Conservation (phyloP, 2,329 filamentous ascomycete species). For the Elsinoe perseae region DNA sequence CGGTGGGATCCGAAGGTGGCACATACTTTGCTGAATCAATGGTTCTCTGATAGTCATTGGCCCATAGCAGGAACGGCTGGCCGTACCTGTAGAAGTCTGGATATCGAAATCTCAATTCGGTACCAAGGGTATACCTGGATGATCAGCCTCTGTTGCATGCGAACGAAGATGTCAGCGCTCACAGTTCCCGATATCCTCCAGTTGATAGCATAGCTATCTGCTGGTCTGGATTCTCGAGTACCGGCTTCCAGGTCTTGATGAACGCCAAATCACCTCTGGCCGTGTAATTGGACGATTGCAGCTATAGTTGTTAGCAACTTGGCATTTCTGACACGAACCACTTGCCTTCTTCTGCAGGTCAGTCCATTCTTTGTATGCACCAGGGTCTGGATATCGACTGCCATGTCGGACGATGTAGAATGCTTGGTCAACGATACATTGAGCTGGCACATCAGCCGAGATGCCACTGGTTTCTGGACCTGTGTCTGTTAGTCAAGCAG, state of each 20-base stretch:
- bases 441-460: slow-evolving; percentile 46
- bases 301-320: slow-evolving; percentile 30
- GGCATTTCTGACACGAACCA: slow-evolving; percentile 13
- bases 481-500: slow-evolving; percentile 21
- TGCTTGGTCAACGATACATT: slow-evolving; percentile 53
- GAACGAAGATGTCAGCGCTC: slow-evolving; percentile 44
- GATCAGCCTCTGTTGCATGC: background rate
- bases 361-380: slow-evolving; percentile 52
- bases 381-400: slow-evolving; percentile 54
- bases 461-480: slow-evolving; percentile 52
- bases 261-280: slow-evolving; percentile 49
- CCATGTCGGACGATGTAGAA: slow-evolving; percentile 56
- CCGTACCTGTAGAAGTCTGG: slow-evolving; percentile 44
- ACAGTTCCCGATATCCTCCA: slow-evolving; percentile 56
- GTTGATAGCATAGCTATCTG: slow-evolving; percentile 54
- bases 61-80: slow-evolving; percentile 52
- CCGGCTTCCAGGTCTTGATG: slow-evolving; percentile 51
- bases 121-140: background rate
- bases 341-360: slow-evolving; percentile 25
- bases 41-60: slow-evolving; percentile 56
- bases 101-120: slow-evolving; percentile 30
- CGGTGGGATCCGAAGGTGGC: background rate
- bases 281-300: slow-evolving; percentile 48
- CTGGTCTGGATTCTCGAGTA: slow-evolving; percentile 46
- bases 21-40: slow-evolving; percentile 47